phyloP scores from a whole-genome alignment of 1,139 yeast species.

The Pneumocystis wakefieldiae region DNA sequence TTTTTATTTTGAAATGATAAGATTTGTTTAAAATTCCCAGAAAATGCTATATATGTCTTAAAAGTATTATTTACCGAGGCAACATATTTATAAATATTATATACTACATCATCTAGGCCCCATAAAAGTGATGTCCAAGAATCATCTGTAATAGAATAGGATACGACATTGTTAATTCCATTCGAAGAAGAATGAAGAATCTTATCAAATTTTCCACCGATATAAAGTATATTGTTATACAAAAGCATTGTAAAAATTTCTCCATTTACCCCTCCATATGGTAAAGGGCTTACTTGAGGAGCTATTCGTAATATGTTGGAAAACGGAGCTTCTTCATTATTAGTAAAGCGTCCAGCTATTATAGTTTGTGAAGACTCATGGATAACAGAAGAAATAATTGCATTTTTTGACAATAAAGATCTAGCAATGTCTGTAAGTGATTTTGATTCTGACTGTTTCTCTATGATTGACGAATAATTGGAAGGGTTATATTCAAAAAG shows the following conservation, averaged over 20 bases:
- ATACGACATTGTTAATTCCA: conserved; percentile 18
- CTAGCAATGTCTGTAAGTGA: conserved; percentile 57
- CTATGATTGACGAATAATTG: conserved; percentile 39
- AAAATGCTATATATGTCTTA: conserved; percentile 26
- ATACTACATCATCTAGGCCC: not conserved
- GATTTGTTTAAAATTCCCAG: conserved; percentile 11
- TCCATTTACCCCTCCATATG: conserved; percentile 30
- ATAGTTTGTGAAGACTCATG: conserved; percentile 8
- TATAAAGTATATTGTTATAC: conserved; percentile 22
- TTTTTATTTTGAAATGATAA: conserved; percentile 8
- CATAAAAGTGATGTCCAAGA: conserved; percentile 14
- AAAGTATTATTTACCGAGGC: conserved; percentile 23
- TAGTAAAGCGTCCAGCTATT: conserved; percentile 15
- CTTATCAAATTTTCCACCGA: conserved; percentile 29
- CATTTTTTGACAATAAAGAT: conserved; percentile 28
- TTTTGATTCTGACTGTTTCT: conserved; percentile 41
- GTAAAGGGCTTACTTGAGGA: conserved; percentile 12
- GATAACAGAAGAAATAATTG: conserved; percentile 27
- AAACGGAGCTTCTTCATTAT: conserved; percentile 20
- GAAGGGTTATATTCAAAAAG: conserved; percentile 65
- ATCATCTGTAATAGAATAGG: conserved; percentile 18
- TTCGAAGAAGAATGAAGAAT: conserved; percentile 22
- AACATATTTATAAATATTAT: conserved; percentile 14
- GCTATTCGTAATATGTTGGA: not conserved
- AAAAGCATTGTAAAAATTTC: conserved; percentile 21